Evolutionary conservation across 2,329 filamentous ascomycete species (phyloP).

Genomic region (Mollisiaceae sp.): DNA sequence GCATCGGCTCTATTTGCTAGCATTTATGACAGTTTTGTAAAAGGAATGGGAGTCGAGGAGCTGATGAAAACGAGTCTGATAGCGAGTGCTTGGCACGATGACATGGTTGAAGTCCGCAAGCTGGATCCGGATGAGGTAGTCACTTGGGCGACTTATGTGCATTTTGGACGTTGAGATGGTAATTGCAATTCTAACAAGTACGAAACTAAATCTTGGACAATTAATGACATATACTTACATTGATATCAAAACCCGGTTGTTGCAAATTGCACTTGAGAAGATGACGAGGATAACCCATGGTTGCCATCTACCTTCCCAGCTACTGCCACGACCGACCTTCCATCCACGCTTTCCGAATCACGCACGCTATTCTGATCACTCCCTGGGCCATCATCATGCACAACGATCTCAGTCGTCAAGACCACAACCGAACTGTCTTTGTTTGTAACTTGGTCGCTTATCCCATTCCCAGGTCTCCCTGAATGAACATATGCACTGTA

Average conservation of each 20-base stretch:
- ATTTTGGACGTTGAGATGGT: no score
- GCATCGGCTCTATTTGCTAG: no score
- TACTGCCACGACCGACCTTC: background rate
- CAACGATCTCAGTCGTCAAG: conserved; percentile 6
- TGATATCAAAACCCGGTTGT: background rate
- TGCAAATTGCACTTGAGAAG: background rate
- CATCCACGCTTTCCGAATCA: background rate
- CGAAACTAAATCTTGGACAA: no score
- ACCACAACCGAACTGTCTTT: background rate
- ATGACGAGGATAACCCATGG: background rate
- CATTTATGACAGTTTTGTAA: no score
- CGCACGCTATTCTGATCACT: background rate
- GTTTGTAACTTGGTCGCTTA: background rate
- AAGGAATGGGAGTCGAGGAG: no score
- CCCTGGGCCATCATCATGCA: background rate
- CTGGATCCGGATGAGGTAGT: no score
- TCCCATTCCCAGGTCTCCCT: background rate
- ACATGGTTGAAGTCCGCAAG: no score
- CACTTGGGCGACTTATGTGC: no score
- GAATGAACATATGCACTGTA: conserved; percentile 9
- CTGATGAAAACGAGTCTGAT: no score
- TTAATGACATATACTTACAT: no score
- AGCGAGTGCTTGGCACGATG: no score
- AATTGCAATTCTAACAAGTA: no score
- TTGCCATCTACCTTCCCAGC: background rate